Evolutionary conservation across 176 grass and related monocot genomes (phyloP), one percentile per base, ranked within the genome.

Genomic region (Aegilops tauschii): DNA sequence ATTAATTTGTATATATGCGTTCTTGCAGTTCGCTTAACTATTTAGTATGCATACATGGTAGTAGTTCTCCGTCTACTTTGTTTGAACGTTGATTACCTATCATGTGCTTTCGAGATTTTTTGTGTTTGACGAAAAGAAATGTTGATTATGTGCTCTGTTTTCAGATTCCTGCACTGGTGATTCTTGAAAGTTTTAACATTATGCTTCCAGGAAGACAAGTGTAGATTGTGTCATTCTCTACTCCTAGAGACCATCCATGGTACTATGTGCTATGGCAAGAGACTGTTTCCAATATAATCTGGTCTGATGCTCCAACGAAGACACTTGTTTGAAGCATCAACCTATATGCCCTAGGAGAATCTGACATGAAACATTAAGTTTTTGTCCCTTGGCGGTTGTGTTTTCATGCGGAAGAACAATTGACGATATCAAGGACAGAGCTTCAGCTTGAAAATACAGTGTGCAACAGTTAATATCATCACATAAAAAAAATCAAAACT

Each of bases 361-460:
- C 11, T 73, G 69, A 44, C 69, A 73, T 73, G 70, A 73, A 44
- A 73, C 10, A 27, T 1, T 14, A 54, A 54, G 50, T 18, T 18
- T 52, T 12, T 9, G 16, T 5, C 1, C 1, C n/a, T 40, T 40
- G 69, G 69, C 35, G 2, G 20, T 72, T 42, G 10, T 69, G 36
- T 72, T 72, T 72, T 72, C 70, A 42, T 44, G 10, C 11, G 12
- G 2, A 21, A 73, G 37, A 73, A 28, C 21, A 0, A 35, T 5
- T 3, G 11, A 25, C 7, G n/a, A 73, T 29, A 16, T 23, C 10
- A 20, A 44, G 18, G 21, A 47, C 21, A 17, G 42, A 49, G 42
- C 72, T 75, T 47, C 42, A 75, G 42, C 72, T 75, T 75, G 72
- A 75, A 50, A 75, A 75, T 47, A 74, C n/a, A 27, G 12, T 17